phyloP scores from a whole-genome alignment of 768 basidiomycete genomes.

The Amanita brunnescens region DNA sequence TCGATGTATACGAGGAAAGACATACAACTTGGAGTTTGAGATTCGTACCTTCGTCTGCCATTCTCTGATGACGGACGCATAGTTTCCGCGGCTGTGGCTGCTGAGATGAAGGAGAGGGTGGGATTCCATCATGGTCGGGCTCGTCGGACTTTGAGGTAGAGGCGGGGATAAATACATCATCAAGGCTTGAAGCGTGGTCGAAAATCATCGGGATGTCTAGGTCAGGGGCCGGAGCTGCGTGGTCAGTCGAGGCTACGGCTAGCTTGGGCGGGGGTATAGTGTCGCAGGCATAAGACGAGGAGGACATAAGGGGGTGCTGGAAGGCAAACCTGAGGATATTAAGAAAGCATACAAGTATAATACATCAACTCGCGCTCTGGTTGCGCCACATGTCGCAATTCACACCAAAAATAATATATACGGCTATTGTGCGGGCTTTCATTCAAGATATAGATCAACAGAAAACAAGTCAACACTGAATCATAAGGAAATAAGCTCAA shows the following conservation, averaged over 20 bases:
- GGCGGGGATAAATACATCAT: conserved; percentile 32
- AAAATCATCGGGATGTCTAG: conserved; percentile 5
- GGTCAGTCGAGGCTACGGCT: conserved; percentile 20
- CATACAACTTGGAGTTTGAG: conserved; percentile 81
- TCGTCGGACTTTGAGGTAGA: conserved; percentile 22
- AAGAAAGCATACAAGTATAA: background rate
- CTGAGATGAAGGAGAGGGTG: conserved; percentile 11
- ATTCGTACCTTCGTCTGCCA: conserved; percentile 94
- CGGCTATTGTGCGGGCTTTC: conserved; percentile 15
- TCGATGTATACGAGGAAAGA: background rate
- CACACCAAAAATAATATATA: background rate
- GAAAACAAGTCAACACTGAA: conserved; percentile 13
- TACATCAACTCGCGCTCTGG: background rate
- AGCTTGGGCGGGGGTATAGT: conserved; percentile 59
- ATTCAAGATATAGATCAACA: conserved; percentile 40
- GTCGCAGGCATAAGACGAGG: conserved; percentile 51
- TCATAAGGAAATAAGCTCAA: conserved; percentile 30
- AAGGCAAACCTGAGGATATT: too few species aligned
- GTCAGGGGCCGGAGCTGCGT: conserved; percentile 5
- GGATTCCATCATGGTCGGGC: conserved; percentile 10
- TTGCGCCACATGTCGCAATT: background rate
- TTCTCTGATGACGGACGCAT: conserved; percentile 89
- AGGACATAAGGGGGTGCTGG: conserved; percentile 17
- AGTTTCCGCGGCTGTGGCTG: conserved; percentile 60
- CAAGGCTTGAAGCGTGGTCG: conserved; percentile 13